phyloP scores from a whole-genome alignment of 1,139 yeast species.

The Yamadazyma trypodendri region DNA sequence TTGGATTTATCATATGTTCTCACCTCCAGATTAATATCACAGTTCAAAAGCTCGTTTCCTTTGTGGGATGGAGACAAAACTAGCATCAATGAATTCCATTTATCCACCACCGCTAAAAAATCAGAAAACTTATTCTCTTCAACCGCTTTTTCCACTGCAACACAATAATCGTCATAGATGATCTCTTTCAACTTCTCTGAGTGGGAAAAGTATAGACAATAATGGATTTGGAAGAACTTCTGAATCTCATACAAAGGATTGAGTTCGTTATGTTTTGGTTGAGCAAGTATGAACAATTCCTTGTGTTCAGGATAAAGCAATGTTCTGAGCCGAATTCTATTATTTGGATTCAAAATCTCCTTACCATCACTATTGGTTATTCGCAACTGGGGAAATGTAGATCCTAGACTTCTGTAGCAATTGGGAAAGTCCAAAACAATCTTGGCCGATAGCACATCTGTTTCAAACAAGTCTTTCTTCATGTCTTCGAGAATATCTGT shows the following conservation, averaged over 20 bases:
- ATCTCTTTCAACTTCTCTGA: slow-evolving; percentile 34
- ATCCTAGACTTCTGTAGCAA: slow-evolving; percentile 34
- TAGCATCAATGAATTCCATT: slow-evolving; percentile 43
- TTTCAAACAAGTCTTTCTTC: slow-evolving; percentile 18
- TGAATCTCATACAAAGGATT: slow-evolving; percentile 77
- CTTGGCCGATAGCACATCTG: slow-evolving; percentile 30
- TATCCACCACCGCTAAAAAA: slow-evolving; percentile 39
- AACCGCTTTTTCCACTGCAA: slow-evolving; percentile 28
- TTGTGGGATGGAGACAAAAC: slow-evolving; percentile 29
- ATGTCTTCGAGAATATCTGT: slow-evolving; percentile 18
- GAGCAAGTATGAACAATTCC: slow-evolving; percentile 42
- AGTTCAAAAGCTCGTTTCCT: slow-evolving; percentile 6
- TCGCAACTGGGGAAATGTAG: slow-evolving; percentile 37
- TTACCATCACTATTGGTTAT: slow-evolving; percentile 17
- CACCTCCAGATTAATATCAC: slow-evolving; percentile 35
- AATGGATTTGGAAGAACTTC: slow-evolving; percentile 44
- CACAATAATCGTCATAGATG: slow-evolving; percentile 36
- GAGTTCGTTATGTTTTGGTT: slow-evolving; percentile 54
- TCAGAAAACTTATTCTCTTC: slow-evolving; percentile 32
- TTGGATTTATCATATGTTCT: slow-evolving; percentile 19
- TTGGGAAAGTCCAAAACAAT: slow-evolving; percentile 29
- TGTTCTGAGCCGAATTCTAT: slow-evolving; percentile 34
- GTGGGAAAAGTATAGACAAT: slow-evolving; percentile 41
- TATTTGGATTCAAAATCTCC: slow-evolving; percentile 25
- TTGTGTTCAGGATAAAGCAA: slow-evolving; percentile 42